Evolutionary conservation across 139 green algal species (phyloP), one percentile per base, ranked within the genome.

Genomic region (Chlorella sp.): DNA sequence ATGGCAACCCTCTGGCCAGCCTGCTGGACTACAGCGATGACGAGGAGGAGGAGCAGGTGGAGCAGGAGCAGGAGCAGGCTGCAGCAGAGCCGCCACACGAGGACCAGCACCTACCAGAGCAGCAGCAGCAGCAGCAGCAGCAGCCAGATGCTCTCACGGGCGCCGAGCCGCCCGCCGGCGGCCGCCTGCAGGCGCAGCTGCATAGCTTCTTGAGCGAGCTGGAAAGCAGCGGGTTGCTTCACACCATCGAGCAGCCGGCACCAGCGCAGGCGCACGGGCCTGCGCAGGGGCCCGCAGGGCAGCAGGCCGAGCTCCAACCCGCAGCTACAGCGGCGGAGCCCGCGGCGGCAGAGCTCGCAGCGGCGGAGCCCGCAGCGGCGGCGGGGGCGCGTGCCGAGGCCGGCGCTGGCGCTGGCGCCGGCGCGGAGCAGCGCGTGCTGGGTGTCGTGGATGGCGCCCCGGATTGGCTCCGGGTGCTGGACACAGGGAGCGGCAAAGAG

Each of bases 151-250:
- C 64, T n/a, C n/a, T n/a, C n/a, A n/a, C n/a, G n/a, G n/a, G n/a
- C n/a, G n/a, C n/a, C n/a, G n/a, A n/a, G n/a, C n/a, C n/a, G n/a
- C n/a, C n/a, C n/a, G n/a, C n/a, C n/a, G n/a, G n/a, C n/a, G n/a
- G n/a, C n/a, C n/a, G n/a, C n/a, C 55, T 75, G 69, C 53, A 75
- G 41, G 51, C 53, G 58, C 79, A 95, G 89, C 81, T 95, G 29
- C 86, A 86, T 1, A 84, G 64, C 60, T 95, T 95, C 73, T 89
- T 95, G 83, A 59, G 85, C 15, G 87, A 95, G 70, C 82, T 95
- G 42, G 85, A 95, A 58, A 82, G 77, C 50, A 90, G 80, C 50
- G 90, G 90, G n/a, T 70, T 95, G 75, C 84, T 94, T 29, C 56
- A 14, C 8, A 5, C 14, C 56, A 63, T 8, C 60, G 21, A 43